phyloP scores from a whole-genome alignment of 2,329 filamentous ascomycete genomes.

The Penicillium sp. region DNA sequence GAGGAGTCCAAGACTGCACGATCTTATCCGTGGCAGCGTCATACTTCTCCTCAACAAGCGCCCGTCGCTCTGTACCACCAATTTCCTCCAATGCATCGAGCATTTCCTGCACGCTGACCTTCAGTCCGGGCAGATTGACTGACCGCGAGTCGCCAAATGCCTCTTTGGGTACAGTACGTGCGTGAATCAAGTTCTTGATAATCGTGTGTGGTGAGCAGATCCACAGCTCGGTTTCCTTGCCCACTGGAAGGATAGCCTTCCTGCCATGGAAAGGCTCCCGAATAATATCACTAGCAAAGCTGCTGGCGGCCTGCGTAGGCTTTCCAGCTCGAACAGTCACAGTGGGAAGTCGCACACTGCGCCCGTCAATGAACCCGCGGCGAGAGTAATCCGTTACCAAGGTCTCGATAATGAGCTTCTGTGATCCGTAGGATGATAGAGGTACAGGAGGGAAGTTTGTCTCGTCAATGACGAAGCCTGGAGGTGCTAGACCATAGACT shows the following conservation, averaged over 20 bases:
- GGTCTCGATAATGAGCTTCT: constrained; percentile 57
- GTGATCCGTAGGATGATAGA: constrained; percentile 55
- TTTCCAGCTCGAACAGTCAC: constrained; percentile 57
- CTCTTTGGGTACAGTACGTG: constrained; percentile 54
- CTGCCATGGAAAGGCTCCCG: constrained; percentile 57
- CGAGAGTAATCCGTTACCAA: constrained; percentile 57
- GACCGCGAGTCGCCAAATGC: constrained; percentile 58
- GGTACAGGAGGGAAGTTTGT: constrained; percentile 53
- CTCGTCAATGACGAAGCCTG: constrained; percentile 49
- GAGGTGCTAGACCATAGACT: constrained; percentile 55
- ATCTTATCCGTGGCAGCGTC: constrained; percentile 60
- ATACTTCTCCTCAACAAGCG: constrained; percentile 58
- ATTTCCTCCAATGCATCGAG: constrained; percentile 61
- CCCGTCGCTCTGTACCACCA: constrained; percentile 59
- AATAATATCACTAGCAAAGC: constrained; percentile 58
- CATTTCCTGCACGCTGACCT: constrained; percentile 63
- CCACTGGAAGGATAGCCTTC: constrained; percentile 56
- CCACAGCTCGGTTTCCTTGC: constrained; percentile 59
- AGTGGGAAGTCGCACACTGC: constrained; percentile 54
- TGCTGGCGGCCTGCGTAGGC: constrained; percentile 56
- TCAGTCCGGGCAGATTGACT: constrained; percentile 59
- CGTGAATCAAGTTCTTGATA: constrained; percentile 58
- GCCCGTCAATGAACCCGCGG: constrained; percentile 53
- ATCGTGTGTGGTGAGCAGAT: constrained; percentile 60
- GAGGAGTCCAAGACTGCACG: constrained; percentile 63